These are phyloP conservation scores for Naganishia cerealis DNA, from an alignment of 1,284 basidiomycete species.

Conservation along the genomic window DNA sequence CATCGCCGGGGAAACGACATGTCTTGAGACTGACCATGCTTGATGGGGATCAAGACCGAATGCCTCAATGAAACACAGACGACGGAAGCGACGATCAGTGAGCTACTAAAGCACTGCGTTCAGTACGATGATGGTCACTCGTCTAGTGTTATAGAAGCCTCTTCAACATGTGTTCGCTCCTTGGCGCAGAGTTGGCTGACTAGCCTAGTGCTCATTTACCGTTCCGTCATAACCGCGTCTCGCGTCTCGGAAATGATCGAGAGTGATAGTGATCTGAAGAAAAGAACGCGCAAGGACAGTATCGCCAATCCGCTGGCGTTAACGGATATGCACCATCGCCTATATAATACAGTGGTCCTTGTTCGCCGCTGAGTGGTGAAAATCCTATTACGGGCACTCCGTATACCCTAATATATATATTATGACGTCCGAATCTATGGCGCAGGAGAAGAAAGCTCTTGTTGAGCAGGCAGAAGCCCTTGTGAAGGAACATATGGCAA, in stretches of 20 bases:
- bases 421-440: neutral
- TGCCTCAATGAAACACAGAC: neutral
- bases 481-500: conserved; percentile 73
- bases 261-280: conserved; percentile 2
- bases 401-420: neutral
- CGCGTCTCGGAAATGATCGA: neutral
- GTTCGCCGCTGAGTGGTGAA: too few relatives aligned
- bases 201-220: neutral
- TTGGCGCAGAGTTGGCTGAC: neutral
- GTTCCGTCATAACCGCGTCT: neutral
- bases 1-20: neutral
- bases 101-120: too few relatives aligned
- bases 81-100: too few relatives aligned
- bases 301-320: too few relatives aligned
- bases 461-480: conserved; percentile 66
- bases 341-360: too few relatives aligned
- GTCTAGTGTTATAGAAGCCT: neutral
- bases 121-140: too few relatives aligned
- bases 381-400: too few relatives aligned
- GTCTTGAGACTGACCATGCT: neutral
- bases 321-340: neutral
- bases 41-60: neutral
- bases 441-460: conserved; percentile 38
- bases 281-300: neutral
- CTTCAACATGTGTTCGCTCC: too few relatives aligned